These are phyloP conservation scores for Malassezia restricta DNA, from an alignment of 1,284 basidiomycete genomes.

Conservation along the genomic window DNA sequence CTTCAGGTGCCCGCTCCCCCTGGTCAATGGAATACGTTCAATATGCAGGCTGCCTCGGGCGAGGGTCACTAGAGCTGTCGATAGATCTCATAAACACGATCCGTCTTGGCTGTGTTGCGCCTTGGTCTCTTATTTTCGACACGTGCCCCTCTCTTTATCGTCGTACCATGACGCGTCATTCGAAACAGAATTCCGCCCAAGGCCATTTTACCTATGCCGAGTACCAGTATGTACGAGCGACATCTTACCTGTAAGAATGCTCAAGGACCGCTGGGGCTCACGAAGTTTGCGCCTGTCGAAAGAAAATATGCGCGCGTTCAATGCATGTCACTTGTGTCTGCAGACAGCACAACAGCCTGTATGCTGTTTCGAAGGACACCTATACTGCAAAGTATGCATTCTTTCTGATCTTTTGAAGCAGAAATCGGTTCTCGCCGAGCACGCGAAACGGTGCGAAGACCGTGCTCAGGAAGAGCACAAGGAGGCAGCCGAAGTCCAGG, in stretches of 20 bases:
- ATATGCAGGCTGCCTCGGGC: constrained; percentile 39
- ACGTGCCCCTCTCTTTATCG: no score
- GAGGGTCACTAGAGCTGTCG: constrained; percentile 23
- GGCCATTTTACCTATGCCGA: constrained; percentile 19
- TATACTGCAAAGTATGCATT: constrained; percentile 17
- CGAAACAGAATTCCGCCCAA: constrained; percentile 15
- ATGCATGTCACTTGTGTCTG: constrained; percentile 16
- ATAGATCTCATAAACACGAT: neutral
- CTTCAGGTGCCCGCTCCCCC: constrained; percentile 65
- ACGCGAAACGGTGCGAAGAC: constrained; percentile 1
- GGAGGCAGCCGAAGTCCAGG: neutral
- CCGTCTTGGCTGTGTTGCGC: neutral
- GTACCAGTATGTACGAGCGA: constrained; percentile 12
- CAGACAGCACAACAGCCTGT: constrained; percentile 15
- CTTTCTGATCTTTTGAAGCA: constrained; percentile 9
- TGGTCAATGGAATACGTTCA: constrained; percentile 75
- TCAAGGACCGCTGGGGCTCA: constrained; percentile 16
- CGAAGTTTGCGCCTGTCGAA: constrained; percentile 7
- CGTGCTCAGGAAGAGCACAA: neutral
- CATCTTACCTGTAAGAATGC: constrained; percentile 10
- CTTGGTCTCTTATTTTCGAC: neutral
- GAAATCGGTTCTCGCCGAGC: constrained; percentile 2
- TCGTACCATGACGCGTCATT: constrained; percentile 12
- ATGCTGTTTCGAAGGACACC: constrained; percentile 4
- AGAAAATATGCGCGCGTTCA: constrained; percentile 13